Evolutionary conservation across 768 basidiomycete species (phyloP).

Genomic region (Pleurotus eryngii): DNA sequence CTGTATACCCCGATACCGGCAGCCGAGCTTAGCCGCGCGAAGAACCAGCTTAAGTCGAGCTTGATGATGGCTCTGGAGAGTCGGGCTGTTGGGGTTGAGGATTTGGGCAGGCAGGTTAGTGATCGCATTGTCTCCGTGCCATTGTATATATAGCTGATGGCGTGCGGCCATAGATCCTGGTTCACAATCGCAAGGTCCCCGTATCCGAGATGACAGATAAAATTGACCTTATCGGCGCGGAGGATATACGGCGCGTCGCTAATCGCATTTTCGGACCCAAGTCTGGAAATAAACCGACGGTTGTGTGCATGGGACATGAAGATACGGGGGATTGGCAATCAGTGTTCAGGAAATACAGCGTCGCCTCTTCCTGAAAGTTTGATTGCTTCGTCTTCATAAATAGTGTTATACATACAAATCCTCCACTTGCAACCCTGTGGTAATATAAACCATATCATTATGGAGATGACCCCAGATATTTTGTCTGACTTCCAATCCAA

Average conservation of each 20-base stretch:
- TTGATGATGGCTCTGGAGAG: slow-evolving; percentile 96
- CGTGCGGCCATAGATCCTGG: slow-evolving; percentile 55
- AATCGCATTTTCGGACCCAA: slow-evolving; percentile 67
- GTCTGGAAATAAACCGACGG: slow-evolving; percentile 63
- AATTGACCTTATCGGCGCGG: slow-evolving; percentile 72
- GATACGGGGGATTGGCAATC: slow-evolving; percentile 67
- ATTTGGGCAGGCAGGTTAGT: slow-evolving; percentile 82
- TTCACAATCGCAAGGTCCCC: slow-evolving; percentile 82
- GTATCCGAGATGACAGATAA: slow-evolving; percentile 88
- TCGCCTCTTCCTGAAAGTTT: slow-evolving; percentile 30
- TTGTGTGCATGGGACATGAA: slow-evolving; percentile 82
- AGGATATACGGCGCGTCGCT: slow-evolving; percentile 75
- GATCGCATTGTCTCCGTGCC: background rate
- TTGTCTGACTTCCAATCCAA: too few species aligned
- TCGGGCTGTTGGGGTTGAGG: slow-evolving; percentile 79
- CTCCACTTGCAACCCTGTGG: background rate
- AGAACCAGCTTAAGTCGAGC: slow-evolving; percentile 92
- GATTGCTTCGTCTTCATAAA: background rate
- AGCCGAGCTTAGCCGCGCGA: slow-evolving; percentile 78
- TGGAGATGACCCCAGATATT: background rate
- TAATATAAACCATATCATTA: background rate
- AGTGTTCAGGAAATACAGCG: slow-evolving; percentile 67
- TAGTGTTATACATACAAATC: slow-evolving; percentile 3
- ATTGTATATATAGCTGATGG: slow-evolving; percentile 1
- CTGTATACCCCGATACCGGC: slow-evolving; percentile 65